Evolutionary conservation across 2,329 filamentous ascomycete genomes (phyloP), one percentile per base, ranked within the genome.

Genomic region (Aspergillus sp.): DNA sequence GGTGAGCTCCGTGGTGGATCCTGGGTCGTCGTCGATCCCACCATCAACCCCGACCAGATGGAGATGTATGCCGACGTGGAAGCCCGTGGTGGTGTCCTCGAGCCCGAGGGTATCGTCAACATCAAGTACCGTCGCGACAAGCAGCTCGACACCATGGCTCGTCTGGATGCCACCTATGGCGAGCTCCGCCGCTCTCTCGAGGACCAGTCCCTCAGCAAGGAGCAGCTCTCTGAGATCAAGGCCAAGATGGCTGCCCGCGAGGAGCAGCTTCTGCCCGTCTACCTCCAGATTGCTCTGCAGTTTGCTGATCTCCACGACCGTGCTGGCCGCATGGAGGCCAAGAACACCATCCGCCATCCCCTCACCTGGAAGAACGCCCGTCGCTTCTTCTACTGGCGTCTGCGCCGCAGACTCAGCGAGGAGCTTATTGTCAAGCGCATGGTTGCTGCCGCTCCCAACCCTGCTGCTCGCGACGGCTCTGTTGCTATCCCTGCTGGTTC

Each of bases 381-480:
- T 67, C 90, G 94, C 74, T 98, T 95, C 91, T 98, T 99, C 85
- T 99, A 98, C 90, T 99, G 96, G 95, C 94, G 95, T 79, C 89
- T 97, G 64, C 93, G 96, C 79, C 91, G 95, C 76, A 88, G 95
- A 80, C 85, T 99, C 75, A 98, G 96, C 79, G 95, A 99, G 82
- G 95, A 99, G 81, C 91, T 96, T 78, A 92, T 99, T 70, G 85
- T 99, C 77, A 95, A 93, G 82, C 92, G 92, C 80, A 91, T 99
- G 86, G 82, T 73, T 67, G 76, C 73, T 66, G 83, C 62, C 66
- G 77, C 72, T 66, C 75, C 60, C 66, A 74, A 38, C 73, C 80
- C 50, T 77, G 63, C 66, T 55, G 71, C 73, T 55, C 68, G 67
- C 61, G 65, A 72, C 66, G 67, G 72, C 76, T 59, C 72, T 69